Conservation (phyloP, 345 rosid species). For the Rhodomyrtus tomentosa region DNA sequence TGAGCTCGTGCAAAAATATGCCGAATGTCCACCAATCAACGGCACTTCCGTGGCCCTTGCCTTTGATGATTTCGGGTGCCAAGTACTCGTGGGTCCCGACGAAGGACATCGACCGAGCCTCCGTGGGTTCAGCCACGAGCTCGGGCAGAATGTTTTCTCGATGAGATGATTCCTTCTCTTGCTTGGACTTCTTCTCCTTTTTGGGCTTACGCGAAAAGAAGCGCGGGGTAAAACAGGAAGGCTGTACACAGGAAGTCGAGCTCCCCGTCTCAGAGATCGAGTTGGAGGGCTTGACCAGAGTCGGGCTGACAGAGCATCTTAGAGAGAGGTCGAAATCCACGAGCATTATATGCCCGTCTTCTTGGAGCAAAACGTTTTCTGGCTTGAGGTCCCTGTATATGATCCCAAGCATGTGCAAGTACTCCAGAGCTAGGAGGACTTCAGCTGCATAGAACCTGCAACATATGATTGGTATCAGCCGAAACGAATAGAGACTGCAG, state of each 20-base stretch:
- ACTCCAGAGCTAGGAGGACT: slow-evolving; percentile 79
- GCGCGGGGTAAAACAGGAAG: slow-evolving; percentile 48
- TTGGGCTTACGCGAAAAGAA: slow-evolving; percentile 25
- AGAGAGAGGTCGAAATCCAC: slow-evolving; percentile 78
- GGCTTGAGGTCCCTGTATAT: slow-evolving; percentile 82
- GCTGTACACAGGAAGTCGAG: slow-evolving; percentile 42
- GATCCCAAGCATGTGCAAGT: slow-evolving; percentile 85
- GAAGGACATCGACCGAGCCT: slow-evolving; percentile 77
- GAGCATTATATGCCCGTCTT: slow-evolving; percentile 82
- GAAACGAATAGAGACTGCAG: background rate
- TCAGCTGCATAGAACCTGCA: slow-evolving; percentile 81
- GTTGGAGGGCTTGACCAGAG: slow-evolving; percentile 38
- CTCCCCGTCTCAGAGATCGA: slow-evolving; percentile 21
- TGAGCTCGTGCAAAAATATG: slow-evolving; percentile 69
- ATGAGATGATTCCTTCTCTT: slow-evolving; percentile 11
- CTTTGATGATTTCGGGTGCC: slow-evolving; percentile 81
- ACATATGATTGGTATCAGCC: background rate
- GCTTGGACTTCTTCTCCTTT: slow-evolving; percentile 24
- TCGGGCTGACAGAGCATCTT: slow-evolving; percentile 54
- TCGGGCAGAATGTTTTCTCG: slow-evolving; percentile 59
- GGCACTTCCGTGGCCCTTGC: slow-evolving; percentile 87
- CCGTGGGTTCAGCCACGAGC: slow-evolving; percentile 80
- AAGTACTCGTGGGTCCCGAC: slow-evolving; percentile 88
- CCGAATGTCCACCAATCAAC: slow-evolving; percentile 97
- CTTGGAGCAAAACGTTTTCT: slow-evolving; percentile 68